These are phyloP conservation scores for Ceratonia siliqua DNA, from an alignment of 306 rosid species.

Conservation along the genomic window DNA sequence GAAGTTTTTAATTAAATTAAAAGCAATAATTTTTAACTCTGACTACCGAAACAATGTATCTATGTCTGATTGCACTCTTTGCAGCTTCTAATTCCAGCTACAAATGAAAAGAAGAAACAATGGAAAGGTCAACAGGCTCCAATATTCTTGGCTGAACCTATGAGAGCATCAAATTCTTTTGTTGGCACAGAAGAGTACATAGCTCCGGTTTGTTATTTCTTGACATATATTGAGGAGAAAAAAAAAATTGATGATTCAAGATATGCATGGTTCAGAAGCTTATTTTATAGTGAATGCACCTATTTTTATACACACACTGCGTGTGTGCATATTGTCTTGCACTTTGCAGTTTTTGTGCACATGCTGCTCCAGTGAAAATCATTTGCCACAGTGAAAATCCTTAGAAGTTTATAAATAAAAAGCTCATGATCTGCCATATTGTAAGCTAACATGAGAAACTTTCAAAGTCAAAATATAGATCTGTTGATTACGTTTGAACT, in stretches of 20 bases:
- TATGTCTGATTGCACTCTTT: slow-evolving; percentile 8
- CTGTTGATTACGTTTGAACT: background rate
- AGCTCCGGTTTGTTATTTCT: slow-evolving; percentile 78
- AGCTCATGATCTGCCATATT: background rate
- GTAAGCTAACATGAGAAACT: background rate
- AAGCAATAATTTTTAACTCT: slow-evolving; percentile 1
- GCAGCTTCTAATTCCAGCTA: slow-evolving; percentile 75
- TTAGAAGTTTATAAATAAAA: background rate
- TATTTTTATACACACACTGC: background rate
- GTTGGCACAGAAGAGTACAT: slow-evolving; percentile 99
- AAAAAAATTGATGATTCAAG: background rate
- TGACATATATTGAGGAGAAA: background rate
- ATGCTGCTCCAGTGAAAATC: too few species aligned
- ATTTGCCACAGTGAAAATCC: background rate
- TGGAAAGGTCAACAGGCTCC: slow-evolving; percentile 64
- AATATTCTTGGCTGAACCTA: slow-evolving; percentile 93
- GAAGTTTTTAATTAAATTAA: background rate
- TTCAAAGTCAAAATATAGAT: background rate
- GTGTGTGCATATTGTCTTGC: background rate
- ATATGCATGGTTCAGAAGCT: slow-evolving; percentile 11
- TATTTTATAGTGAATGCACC: background rate
- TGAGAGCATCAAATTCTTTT: slow-evolving; percentile 97
- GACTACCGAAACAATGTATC: background rate
- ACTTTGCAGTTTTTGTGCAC: too few species aligned
- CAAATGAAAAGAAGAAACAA: slow-evolving; percentile 59